Percentiles rank a stretch among this genome's conserved stretches.
These are phyloP conservation scores for Lycium barbarum DNA, from an alignment of 257 asterid genomes.

Conservation along the genomic window DNA sequence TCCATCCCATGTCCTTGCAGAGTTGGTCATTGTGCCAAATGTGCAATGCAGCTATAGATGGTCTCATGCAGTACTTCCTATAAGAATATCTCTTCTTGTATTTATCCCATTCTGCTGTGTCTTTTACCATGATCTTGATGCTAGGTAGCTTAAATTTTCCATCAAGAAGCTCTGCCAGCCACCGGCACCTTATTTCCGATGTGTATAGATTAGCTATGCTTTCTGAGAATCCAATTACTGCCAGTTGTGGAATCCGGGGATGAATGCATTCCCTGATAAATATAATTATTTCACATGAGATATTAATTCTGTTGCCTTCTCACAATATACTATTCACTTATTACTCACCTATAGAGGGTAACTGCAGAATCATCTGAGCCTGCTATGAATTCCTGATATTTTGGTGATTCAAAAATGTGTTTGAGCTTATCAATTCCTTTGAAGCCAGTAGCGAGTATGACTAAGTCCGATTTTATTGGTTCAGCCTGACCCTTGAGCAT, in stretches of 20 bases:
- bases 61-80: constrained; percentile 43
- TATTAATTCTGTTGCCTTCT: too few relatives aligned
- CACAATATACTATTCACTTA: too few relatives aligned
- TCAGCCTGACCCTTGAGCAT: constrained; percentile 38
- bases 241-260: constrained; percentile 13
- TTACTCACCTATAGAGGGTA: constrained; percentile 50
- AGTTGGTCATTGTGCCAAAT: constrained; percentile 61
- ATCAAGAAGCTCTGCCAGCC: constrained; percentile 57
- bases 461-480: constrained; percentile 42
- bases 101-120: constrained; percentile 46
- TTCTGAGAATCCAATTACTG: constrained; percentile 21
- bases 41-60: constrained; percentile 49
- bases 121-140: constrained; percentile 53
- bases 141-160: constrained; percentile 59
- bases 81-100: constrained; percentile 45
- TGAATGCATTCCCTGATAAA: constrained; percentile 15
- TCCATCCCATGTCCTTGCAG: constrained; percentile 65
- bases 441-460: constrained; percentile 60
- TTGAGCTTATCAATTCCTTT: constrained; percentile 51
- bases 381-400: constrained; percentile 38
- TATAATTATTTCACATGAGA: too few relatives aligned
- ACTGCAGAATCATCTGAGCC: constrained; percentile 35
- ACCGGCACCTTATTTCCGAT: constrained; percentile 52
- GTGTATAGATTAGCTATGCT: constrained; percentile 1
- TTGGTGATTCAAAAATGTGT: constrained; percentile 38